Conservation (phyloP, 208 protist species). For the Trypanosoma caninum region DNA sequence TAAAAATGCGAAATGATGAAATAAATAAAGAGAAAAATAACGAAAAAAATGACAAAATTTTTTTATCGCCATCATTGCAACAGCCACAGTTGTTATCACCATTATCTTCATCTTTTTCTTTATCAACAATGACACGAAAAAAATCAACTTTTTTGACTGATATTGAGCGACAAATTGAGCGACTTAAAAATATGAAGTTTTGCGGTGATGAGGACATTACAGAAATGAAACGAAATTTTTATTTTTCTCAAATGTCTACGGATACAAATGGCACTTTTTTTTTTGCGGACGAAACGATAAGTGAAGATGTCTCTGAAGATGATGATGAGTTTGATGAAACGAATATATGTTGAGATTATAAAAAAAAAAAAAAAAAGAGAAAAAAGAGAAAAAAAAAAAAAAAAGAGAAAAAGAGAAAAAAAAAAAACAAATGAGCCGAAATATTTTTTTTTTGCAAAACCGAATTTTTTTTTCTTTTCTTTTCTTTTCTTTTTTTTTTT, state of each 20-base stretch:
- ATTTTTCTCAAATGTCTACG: slow-evolving; percentile 1
- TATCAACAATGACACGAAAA: not conserved
- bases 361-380: slow-evolving; percentile 8
- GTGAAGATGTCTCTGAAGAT: not conserved
- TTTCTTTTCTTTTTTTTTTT: no score
- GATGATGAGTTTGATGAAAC: not conserved
- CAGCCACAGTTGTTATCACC: not conserved
- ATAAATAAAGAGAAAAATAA: no score
- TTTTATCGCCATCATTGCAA: not conserved
- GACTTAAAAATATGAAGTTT: slow-evolving; percentile 9
- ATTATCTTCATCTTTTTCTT: not conserved
- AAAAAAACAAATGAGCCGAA: not conserved
- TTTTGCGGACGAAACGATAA: not conserved
- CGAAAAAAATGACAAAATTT: no score
- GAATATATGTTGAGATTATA: no score
- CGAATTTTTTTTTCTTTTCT: no score
- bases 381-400: slow-evolving; percentile 10
- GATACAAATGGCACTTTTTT: not conserved
- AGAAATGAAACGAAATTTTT: not conserved
- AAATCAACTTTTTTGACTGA: slow-evolving; percentile 11
- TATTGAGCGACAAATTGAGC: slow-evolving; percentile 18
- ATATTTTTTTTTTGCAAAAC: slow-evolving; percentile 27
- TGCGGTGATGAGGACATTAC: not conserved
- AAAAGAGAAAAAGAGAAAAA: not conserved
- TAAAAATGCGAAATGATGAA: no score